Evolutionary conservation across 768 basidiomycete species (phyloP), one percentile per base, ranked within the genome.

Genomic region (Cantharellus anzutake): DNA sequence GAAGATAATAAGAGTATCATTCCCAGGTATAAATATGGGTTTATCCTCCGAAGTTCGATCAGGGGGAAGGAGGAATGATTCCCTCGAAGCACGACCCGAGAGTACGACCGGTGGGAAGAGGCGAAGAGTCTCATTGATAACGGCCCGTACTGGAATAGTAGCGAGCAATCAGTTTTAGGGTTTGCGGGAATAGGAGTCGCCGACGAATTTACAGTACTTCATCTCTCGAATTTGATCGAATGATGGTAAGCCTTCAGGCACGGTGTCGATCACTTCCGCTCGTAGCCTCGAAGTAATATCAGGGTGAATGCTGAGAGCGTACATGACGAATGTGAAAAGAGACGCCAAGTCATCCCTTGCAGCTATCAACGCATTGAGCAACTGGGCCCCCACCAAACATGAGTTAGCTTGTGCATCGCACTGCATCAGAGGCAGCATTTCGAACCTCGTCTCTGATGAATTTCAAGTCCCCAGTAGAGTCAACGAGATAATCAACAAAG

Each of bases 121-220:
- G 4, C 71, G 59, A 35, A 72, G 60, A 1, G 66, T 65, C 58
- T 72, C 71, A 55, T 70, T 66, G 58, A 71, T 65, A 60, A 70
- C 69, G 2, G 68, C 66, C 48, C 70, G 67, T 53, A 66, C 70
- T 71, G 59, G 39, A 38, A 29, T 29, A 29, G 20, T 29, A 29
- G 20, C 20, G 20, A 29, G 20, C 20, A 29, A 29, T 29, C 20
- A 29, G 20, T 29, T 29, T 29, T 29, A 29, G 20, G 20, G 20
- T 29, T 29, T 29, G 20, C 20, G 20, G 20, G 20, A 29, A 29
- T 29, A 29, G 20, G 20, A 29, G 20, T 29, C 20, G 20, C 20
- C 20, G 20, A 29, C 20, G 50, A 14, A 64, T 63, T 2, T 61
- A 60, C 52, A 14, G 40, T 63, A 57, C 29, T 58, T 55, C 35